Evolutionary conservation across 805 yeast genomes (phyloP).

Genomic region (Schwanniomyces polymorphus): DNA sequence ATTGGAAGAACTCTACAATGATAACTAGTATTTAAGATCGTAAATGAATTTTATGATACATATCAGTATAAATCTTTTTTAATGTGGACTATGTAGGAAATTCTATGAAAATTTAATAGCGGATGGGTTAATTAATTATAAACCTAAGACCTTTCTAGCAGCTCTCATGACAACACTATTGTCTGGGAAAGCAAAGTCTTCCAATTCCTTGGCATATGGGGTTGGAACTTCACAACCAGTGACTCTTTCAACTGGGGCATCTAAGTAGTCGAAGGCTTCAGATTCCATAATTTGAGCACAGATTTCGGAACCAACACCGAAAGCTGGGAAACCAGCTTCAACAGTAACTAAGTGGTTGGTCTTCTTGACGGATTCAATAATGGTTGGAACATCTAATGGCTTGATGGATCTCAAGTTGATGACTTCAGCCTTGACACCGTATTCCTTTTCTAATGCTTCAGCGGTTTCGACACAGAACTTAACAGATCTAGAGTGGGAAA

Average conservation of each 20-base stretch:
- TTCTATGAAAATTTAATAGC: neutral
- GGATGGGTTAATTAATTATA: constrained; percentile 31
- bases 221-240: constrained; percentile 99
- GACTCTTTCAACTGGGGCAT: constrained; percentile 97
- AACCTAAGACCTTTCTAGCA: constrained; percentile 72
- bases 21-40: neutral
- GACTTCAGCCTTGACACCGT: constrained; percentile 90
- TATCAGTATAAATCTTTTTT: constrained; percentile 1
- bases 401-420: constrained; percentile 94
- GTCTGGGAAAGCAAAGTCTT: constrained; percentile 99
- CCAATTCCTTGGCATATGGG: constrained; percentile 94
- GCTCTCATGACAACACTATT: constrained; percentile 87
- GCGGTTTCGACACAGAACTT: constrained; percentile 88
- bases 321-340: constrained; percentile 97
- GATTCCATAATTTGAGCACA: constrained; percentile 98
- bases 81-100: neutral
- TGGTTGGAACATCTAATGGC: constrained; percentile 89
- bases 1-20: neutral
- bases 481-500: constrained; percentile 91
- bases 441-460: constrained; percentile 74
- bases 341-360: constrained; percentile 95
- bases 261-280: constrained; percentile 96
- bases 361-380: constrained; percentile 87
- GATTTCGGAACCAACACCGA: constrained; percentile 98
- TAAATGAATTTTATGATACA: constrained; percentile 4